Evolutionary conservation across 2,329 filamentous ascomycete species (phyloP), one percentile per base, ranked within the genome.

Genomic region (Monilinia fructicola): DNA sequence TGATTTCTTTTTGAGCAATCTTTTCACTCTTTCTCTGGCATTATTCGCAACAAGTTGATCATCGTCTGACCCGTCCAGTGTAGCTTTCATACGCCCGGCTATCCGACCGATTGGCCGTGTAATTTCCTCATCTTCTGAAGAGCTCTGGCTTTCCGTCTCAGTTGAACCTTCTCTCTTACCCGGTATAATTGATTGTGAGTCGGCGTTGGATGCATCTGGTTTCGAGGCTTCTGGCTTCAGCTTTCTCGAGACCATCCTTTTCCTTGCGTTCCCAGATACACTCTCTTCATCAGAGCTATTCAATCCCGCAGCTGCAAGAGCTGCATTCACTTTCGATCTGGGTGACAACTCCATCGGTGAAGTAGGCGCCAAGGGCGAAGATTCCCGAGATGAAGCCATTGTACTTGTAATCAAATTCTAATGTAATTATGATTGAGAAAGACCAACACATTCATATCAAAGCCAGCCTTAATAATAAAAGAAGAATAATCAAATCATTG

Each of bases 51-150:
- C 58, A 16, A 58, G 54, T 26, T 65, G 54, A 16, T 52, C 60
- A 23, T 71, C 69, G 16, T 71, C 72, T 11, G 67, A 70, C 12
- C 64, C 68, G 28, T 42, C 69, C 7, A 68, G 53, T 26, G 69
- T 71, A 53, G 76, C 82, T 69, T 84, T 82, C 83, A 92, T 87
- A 62, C 86, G 82, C 21, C 88, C 83, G 16, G 88, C 88, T 71
- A 91, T 80, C 63, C 85, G 84, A 31, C 89, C 88, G 65, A 84
- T 83, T 0, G 89, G 89, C 54, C 81, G 79, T 3, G 83, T 77
- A 58, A 84, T 78, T 16, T 81, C 80, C 44, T 83, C 81, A n/a
- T 83, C 81, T 1, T 78, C 72, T 31, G 68, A 67, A 54, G 60
- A 63, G 12, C 31, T 42, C 48, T 54, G 60, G 12, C 50, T 21